phyloP scores from a whole-genome alignment of 2,329 filamentous ascomycete genomes.

The Colletotrichum camelliae region DNA sequence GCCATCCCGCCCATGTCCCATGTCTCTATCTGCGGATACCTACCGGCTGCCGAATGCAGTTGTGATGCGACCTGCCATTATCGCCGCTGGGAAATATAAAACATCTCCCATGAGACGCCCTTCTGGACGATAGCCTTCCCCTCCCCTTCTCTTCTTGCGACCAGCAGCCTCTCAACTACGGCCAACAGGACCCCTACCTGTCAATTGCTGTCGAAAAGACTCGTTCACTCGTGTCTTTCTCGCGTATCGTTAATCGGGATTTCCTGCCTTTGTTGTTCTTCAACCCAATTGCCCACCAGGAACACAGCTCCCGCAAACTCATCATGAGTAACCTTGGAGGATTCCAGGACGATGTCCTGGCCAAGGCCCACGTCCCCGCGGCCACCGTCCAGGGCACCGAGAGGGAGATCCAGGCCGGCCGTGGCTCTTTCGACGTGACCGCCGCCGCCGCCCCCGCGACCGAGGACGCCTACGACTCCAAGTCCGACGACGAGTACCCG shows the following conservation, averaged over 20 bases:
- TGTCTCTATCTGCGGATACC: conserved; percentile 13
- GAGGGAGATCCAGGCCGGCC: conserved; percentile 24
- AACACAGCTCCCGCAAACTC: background rate
- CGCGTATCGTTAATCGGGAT: background rate
- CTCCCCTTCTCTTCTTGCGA: background rate
- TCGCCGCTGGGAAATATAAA: conserved; percentile 17
- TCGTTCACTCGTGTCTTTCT: conserved; percentile 21
- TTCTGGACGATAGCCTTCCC: background rate
- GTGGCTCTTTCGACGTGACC: conserved; percentile 25
- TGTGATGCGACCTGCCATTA: conserved; percentile 3
- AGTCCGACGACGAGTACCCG: conserved; percentile 33
- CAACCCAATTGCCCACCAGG: background rate
- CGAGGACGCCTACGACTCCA: conserved; percentile 26
- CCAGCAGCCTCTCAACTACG: conserved; percentile 15
- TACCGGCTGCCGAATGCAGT: conserved; percentile 18
- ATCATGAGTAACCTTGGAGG: conserved; percentile 24
- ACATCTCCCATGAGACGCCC: background rate
- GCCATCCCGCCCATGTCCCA: background rate
- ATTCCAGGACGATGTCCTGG: conserved; percentile 24
- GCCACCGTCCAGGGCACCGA: conserved; percentile 24
- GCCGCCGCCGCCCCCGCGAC: conserved; percentile 23
- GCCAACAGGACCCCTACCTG: background rate
- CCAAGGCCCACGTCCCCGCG: conserved; percentile 24
- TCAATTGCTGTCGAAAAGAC: conserved; percentile 18
- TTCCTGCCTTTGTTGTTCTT: background rate